Evolutionary conservation across 371 early-diverging fungal genomes (phyloP).

Genomic region (Chytridium lagenaria): DNA sequence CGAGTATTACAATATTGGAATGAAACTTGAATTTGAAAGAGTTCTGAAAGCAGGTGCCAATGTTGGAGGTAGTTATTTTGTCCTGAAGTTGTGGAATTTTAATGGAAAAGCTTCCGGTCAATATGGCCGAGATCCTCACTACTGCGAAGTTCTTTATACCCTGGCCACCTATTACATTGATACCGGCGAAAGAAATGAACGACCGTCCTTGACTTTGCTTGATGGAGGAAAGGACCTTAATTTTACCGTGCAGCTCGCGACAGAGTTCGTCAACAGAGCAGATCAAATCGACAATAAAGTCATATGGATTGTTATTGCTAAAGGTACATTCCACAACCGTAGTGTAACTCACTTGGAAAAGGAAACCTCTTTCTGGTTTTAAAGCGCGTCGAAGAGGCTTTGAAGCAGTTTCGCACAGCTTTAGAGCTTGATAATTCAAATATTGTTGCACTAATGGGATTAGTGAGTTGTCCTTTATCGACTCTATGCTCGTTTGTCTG

Average conservation of each 20-base stretch:
- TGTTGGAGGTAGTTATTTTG: slow-evolving; percentile 22
- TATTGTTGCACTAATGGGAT: slow-evolving; percentile 81
- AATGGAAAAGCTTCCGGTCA: background rate
- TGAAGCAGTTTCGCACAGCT: slow-evolving; percentile 70
- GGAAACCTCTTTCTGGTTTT: slow-evolving; percentile 60
- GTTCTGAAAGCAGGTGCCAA: slow-evolving; percentile 37
- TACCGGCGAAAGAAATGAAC: slow-evolving; percentile 12
- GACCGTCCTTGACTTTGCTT: background rate
- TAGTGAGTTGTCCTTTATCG: slow-evolving; percentile 53
- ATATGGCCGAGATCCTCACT: slow-evolving; percentile 22
- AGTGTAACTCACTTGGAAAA: slow-evolving; percentile 19
- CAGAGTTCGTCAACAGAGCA: slow-evolving; percentile 72
- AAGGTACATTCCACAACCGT: slow-evolving; percentile 47
- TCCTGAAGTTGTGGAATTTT: background rate
- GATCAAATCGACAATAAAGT: slow-evolving; percentile 75
- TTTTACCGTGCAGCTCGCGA: slow-evolving; percentile 50
- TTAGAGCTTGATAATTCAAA: slow-evolving; percentile 65
- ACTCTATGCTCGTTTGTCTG: too few relatives aligned
- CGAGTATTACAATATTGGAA: slow-evolving; percentile 71
- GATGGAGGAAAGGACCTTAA: background rate
- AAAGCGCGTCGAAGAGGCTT: slow-evolving; percentile 69
- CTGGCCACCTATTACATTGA: slow-evolving; percentile 47
- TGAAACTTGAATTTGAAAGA: slow-evolving; percentile 43
- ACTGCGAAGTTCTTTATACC: slow-evolving; percentile 31
- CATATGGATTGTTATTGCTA: slow-evolving; percentile 71